Conservation (phyloP, 2,329 filamentous ascomycete species). For the Aspergillus luchuensis region DNA sequence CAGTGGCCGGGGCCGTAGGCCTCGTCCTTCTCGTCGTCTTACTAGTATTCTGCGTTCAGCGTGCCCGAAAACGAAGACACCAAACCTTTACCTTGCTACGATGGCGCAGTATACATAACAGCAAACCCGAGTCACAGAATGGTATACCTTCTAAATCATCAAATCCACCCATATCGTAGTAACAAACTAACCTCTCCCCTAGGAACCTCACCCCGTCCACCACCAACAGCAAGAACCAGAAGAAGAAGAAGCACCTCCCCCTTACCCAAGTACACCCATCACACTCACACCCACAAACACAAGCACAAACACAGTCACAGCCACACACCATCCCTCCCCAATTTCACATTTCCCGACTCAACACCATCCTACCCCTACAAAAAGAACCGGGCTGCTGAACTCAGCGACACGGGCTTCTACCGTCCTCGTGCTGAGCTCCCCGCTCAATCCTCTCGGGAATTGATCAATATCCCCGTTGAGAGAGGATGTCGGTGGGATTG, state of each 20-base stretch:
- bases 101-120: conserved; percentile 6
- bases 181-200: background rate
- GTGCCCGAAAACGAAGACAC: conserved; percentile 5
- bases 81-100: conserved; percentile 13
- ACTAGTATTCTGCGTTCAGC: conserved; percentile 10
- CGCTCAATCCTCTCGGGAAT: conserved; percentile 25
- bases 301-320: background rate
- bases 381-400: conserved; percentile 22
- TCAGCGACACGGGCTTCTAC: conserved; percentile 33
- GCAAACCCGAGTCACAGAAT: background rate
- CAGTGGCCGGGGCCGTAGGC: conserved; percentile 7
- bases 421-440: conserved; percentile 31
- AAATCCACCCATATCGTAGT: background rate
- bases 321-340: background rate
- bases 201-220: background rate
- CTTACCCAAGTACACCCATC: background rate
- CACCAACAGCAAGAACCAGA: background rate
- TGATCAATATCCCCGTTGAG: conserved; percentile 30
- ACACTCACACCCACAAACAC: background rate
- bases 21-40: conserved; percentile 8
- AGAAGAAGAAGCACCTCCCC: background rate
- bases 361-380: background rate
- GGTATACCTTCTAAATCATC: background rate
- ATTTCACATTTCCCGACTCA: background rate
- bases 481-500: conserved; percentile 10